A percentile compares a stretch with the other conserved stretches of the same genome.
phyloP scores from a whole-genome alignment of 2,329 filamentous ascomycete genomes.

The Fusarium nisikadoi region DNA sequence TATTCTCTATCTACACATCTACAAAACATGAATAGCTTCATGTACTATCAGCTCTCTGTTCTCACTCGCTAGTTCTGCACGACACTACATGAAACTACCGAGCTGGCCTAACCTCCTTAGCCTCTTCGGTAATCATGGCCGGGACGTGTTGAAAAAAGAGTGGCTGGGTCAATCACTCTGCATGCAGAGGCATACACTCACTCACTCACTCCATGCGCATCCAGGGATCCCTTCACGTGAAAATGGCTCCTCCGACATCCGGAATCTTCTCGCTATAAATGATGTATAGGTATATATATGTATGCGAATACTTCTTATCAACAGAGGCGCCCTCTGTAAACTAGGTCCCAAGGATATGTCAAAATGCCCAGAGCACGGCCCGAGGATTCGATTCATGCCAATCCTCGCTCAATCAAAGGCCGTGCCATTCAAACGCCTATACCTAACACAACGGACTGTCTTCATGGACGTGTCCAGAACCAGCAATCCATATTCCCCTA shows the following conservation, averaged over 20 bases:
- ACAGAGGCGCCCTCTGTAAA: slow-evolving; percentile 8
- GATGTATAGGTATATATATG: slow-evolving; percentile 5
- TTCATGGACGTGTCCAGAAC: slow-evolving; percentile 41
- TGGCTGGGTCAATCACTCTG: slow-evolving; percentile 29
- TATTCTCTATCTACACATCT: neutral
- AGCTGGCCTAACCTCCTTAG: slow-evolving; percentile 21
- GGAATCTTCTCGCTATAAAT: neutral
- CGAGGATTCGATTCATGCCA: slow-evolving; percentile 42
- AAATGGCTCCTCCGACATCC: slow-evolving; percentile 12
- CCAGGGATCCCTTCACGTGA: slow-evolving; percentile 36
- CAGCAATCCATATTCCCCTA: slow-evolving; percentile 38
- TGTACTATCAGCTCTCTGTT: neutral
- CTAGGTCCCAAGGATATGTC: slow-evolving; percentile 3
- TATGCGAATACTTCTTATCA: slow-evolving; percentile 19
- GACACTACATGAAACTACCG: slow-evolving; percentile 33
- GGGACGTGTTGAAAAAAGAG: slow-evolving; percentile 33
- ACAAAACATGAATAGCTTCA: neutral
- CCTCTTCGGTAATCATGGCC: slow-evolving; percentile 34
- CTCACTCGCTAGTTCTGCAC: slow-evolving; percentile 15
- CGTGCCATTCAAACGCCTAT: slow-evolving; percentile 42
- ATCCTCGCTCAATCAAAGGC: slow-evolving; percentile 31
- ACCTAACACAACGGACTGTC: slow-evolving; percentile 42
- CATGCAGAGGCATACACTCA: neutral
- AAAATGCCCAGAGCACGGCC: slow-evolving; percentile 26
- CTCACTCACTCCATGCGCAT: neutral